phyloP scores from a whole-genome alignment of 108 stramenopile species.

The Fragilaria crotonensis region DNA sequence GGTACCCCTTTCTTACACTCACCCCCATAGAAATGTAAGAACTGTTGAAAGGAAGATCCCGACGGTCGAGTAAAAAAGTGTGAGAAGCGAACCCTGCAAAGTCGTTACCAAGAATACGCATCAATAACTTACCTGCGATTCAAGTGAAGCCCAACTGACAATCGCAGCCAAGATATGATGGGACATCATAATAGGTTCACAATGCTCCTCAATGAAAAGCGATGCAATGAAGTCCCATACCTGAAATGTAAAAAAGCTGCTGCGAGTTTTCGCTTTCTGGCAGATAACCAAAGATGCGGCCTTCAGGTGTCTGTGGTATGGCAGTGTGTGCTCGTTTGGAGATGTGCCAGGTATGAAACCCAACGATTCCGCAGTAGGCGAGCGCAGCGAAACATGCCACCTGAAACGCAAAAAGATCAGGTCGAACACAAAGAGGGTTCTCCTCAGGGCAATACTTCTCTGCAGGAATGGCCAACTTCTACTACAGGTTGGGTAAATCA shows the following conservation, averaged over 20 bases:
- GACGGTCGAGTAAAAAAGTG: too few relatives aligned
- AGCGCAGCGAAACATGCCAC: too few relatives aligned
- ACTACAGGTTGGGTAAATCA: too few relatives aligned
- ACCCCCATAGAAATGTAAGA: too few relatives aligned
- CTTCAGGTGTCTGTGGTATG: constrained; percentile 33
- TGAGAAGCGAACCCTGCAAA: too few relatives aligned
- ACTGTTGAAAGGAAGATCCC: too few relatives aligned
- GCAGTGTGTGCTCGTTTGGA: constrained; percentile 5
- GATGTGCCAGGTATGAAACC: constrained; percentile 30
- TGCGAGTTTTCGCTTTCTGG: constrained; percentile 25
- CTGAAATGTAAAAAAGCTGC: constrained; percentile 38
- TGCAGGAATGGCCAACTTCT: too few relatives aligned
- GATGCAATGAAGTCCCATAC: constrained; percentile 52
- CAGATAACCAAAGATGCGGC: constrained; percentile 36
- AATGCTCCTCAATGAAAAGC: constrained; percentile 41
- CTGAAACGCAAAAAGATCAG: too few relatives aligned
- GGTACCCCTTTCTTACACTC: too few relatives aligned
- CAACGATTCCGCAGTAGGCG: constrained; percentile 24
- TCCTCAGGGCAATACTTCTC: too few relatives aligned
- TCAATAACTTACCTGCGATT: constrained; percentile 35
- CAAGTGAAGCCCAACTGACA: constrained; percentile 35
- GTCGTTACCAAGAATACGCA: neutral
- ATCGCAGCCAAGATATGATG: constrained; percentile 57
- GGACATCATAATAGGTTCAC: constrained; percentile 35
- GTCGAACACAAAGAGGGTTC: too few relatives aligned